Percentiles rank a stretch among this genome's conserved stretches.
phyloP scores from a whole-genome alignment of 2,329 filamentous ascomycete species.

The Annulohypoxylon truncatum region DNA sequence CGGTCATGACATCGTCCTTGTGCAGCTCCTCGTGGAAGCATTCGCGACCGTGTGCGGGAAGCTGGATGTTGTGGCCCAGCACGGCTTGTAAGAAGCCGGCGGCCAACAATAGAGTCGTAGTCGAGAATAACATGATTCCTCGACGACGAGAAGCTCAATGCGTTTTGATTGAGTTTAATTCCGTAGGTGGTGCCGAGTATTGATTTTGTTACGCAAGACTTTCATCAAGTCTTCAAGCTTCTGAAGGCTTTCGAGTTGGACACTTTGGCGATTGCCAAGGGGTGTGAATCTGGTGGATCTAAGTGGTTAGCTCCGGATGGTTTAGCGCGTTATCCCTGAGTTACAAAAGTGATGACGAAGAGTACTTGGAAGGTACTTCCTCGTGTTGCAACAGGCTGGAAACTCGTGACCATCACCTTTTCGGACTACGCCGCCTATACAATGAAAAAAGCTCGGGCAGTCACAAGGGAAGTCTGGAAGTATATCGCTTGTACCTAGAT shows the following conservation, averaged over 20 bases:
- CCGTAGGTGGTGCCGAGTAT: conserved; percentile 21
- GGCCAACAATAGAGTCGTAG: conserved; percentile 62
- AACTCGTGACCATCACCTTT: conserved; percentile 26
- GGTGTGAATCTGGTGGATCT: conserved; percentile 26
- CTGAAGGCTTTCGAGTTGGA: conserved; percentile 42
- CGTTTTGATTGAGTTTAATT: conserved; percentile 6
- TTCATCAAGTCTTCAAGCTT: conserved; percentile 5
- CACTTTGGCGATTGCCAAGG: conserved; percentile 46
- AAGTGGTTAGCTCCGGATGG: conserved; percentile 34
- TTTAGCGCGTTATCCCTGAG: conserved; percentile 34
- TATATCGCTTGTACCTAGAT: conserved; percentile 5
- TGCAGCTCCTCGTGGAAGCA: conserved; percentile 97
- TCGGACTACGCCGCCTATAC: conserved; percentile 8
- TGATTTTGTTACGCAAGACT: conserved; percentile 8
- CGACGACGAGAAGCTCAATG: conserved; percentile 18
- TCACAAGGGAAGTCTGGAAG: conserved; percentile 10
- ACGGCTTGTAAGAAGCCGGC: conserved; percentile 62
- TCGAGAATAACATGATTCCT: conserved; percentile 56
- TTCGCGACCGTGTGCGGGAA: conserved; percentile 91
- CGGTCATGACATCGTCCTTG: conserved; percentile 96
- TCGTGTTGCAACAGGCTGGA: conserved; percentile 26
- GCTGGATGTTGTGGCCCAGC: conserved; percentile 92
- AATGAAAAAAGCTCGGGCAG: not conserved
- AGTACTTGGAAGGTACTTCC: conserved; percentile 29
- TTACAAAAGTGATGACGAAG: conserved; percentile 4